Base-by-base conservation (phyloP, 768 basidiomycete species). In the Chalciporus sphaerocephalus region DNA sequence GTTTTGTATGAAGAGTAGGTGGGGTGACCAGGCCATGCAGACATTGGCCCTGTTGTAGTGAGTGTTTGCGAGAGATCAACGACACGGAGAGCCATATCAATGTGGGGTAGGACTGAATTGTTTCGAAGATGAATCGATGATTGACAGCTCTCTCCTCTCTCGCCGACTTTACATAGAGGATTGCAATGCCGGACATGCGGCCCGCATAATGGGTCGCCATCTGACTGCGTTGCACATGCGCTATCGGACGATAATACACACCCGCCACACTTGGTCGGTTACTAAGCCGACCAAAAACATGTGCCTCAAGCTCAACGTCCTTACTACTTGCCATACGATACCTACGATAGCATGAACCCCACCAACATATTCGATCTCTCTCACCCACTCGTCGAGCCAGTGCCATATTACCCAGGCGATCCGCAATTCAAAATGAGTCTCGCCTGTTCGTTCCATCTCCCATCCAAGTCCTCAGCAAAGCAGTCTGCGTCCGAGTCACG, bases 331-430 rank as follows among this genome's bases (percentile, higher is more conserved):
- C 43, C 57, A 39, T 51, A 55, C 5, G 55, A 53, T 18, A 41
- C 4, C 28, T 16, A 30, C 27, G 6, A 15, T 18, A 30, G 34
- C 30, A 62, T 63, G 61, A 18, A 44, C 6, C 42, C 52, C 11
- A 2, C 2, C 24, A 48, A 41, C 17, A 48, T 66, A 32, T 21
- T 57, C 28, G 64, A 64, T 35, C 64, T 64, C 40, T 52, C 63
- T 16, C 64, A 66, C 5, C 43, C 48, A 15, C 43, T 64, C 12
- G 43, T 38, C 16, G 48, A 60, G 25, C 57, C 53, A 23, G 30
- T 53, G 30, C 52, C 59, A 18, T 57, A 53, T 52, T 61, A 66
- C 22, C 62, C 62, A 11, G 62, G 65, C 3, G 64, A 66, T 23
- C 52, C 59, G 1, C 38, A 4, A 9, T 66, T 56, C 16, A 50